A percentile compares a stretch with the other conserved stretches of the same genome.
These are phyloP conservation scores for Scalesia atractyloides DNA, from an alignment of 129 eudicot genomes.

Conservation along the genomic window DNA sequence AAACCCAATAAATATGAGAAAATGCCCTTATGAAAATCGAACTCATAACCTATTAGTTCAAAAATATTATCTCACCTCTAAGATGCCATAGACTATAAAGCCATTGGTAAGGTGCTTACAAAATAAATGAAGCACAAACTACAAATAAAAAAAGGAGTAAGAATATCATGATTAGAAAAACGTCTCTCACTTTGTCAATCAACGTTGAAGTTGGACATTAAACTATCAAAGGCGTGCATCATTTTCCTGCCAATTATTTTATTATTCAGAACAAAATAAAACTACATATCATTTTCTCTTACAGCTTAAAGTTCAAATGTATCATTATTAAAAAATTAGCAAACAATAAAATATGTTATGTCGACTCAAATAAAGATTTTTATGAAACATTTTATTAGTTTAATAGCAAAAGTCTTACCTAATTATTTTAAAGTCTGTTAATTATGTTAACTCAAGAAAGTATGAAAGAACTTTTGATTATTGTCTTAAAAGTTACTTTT, in stretches of 20 bases:
- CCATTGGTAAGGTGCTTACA: no score
- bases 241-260: conserved; percentile 19
- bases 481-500: no score
- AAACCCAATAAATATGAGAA: no score
- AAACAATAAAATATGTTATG: not conserved
- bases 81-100: no score
- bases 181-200: conserved; percentile 21
- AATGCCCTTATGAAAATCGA: no score
- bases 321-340: not conserved
- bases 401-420: not conserved
- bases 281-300: not conserved
- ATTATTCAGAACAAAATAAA: not conserved
- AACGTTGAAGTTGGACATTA: conserved; percentile 33
- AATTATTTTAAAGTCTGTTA: no score
- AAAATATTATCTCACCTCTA: no score
- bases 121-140: not conserved
- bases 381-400: not conserved
- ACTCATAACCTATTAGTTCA: no score
- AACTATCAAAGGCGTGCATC: conserved; percentile 26
- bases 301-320: not conserved
- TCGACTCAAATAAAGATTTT: not conserved
- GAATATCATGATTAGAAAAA: conserved; percentile 26
- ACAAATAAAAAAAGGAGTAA: conserved; percentile 16
- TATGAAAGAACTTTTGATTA: no score
- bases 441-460: no score